These are phyloP conservation scores for Cinnamomum chago DNA, from an alignment of 164 flowering plant genomes.

Conservation along the genomic window DNA sequence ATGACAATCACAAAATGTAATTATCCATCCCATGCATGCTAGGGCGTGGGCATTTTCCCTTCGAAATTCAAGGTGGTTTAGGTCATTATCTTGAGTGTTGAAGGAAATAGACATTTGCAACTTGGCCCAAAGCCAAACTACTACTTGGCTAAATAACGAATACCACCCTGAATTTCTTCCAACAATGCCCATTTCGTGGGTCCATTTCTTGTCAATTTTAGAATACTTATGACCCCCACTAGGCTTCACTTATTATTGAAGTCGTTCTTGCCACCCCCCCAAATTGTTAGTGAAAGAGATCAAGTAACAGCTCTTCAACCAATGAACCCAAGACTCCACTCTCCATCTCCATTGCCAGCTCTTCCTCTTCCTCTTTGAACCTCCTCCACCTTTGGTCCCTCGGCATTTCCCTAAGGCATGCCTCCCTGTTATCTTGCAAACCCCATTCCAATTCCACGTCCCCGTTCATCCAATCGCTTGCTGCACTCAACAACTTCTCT, in stretches of 20 bases:
- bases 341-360: conserved; percentile 43
- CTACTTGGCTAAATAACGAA: neutral
- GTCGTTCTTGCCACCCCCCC: too few relatives aligned
- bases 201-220: neutral
- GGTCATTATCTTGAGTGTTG: neutral
- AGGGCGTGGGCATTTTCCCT: neutral
- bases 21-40: neutral
- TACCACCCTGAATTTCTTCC: conserved; percentile 1
- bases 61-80: conserved; percentile 4
- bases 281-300: conserved; percentile 9
- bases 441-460: conserved; percentile 33
- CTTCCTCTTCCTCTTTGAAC: conserved; percentile 34
- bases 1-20: too few relatives aligned
- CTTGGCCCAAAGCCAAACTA: neutral
- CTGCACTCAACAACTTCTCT: conserved; percentile 27
- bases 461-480: conserved; percentile 49
- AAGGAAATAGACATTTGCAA: too few relatives aligned
- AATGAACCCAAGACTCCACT: conserved; percentile 27
- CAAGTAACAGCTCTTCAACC: conserved; percentile 48
- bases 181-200: neutral
- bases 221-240: neutral
- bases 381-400: conserved; percentile 35
- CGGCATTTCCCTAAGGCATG: conserved; percentile 48
- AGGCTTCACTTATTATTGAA: too few relatives aligned
- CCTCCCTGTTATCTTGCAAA: conserved; percentile 29